Evolutionary conservation across 768 basidiomycete species (phyloP).

Genomic region (Postia placenta): DNA sequence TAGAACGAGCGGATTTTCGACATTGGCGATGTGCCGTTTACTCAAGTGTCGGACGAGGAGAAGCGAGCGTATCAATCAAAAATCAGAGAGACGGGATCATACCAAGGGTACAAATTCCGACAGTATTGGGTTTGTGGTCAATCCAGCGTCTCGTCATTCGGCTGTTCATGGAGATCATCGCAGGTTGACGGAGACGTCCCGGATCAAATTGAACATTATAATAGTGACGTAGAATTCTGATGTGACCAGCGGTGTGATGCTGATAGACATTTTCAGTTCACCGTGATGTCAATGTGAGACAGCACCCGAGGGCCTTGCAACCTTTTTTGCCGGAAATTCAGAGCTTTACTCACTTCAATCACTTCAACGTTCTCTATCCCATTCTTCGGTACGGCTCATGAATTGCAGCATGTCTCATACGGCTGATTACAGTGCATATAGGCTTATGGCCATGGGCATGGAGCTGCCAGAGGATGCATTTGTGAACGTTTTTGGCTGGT

Average conservation of each 20-base stretch:
- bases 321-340: conserved; percentile 50
- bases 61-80: conserved; percentile 24
- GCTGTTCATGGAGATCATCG: conserved; percentile 31
- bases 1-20: conserved; percentile 30
- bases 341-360: conserved; percentile 42
- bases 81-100: conserved; percentile 37
- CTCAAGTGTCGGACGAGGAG: conserved; percentile 26
- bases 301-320: conserved; percentile 44
- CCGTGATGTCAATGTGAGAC: conserved; percentile 38
- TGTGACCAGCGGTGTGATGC: background rate
- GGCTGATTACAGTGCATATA: conserved; percentile 7
- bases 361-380: conserved; percentile 42
- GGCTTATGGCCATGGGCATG: conserved; percentile 37
- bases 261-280: conserved; percentile 32
- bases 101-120: conserved; percentile 50
- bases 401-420: background rate
- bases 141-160: too few species aligned
- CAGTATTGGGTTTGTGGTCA: conserved; percentile 49
- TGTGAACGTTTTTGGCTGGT: conserved; percentile 32
- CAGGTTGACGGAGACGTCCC: conserved; percentile 55
- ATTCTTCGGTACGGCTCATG: conserved; percentile 31
- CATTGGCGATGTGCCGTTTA: conserved; percentile 29
- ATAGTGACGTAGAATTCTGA: conserved; percentile 30
- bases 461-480: conserved; percentile 42
- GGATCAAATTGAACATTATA: conserved; percentile 62